Conservation (phyloP, 1,139 yeast species). For the Geotrichum reessii region DNA sequence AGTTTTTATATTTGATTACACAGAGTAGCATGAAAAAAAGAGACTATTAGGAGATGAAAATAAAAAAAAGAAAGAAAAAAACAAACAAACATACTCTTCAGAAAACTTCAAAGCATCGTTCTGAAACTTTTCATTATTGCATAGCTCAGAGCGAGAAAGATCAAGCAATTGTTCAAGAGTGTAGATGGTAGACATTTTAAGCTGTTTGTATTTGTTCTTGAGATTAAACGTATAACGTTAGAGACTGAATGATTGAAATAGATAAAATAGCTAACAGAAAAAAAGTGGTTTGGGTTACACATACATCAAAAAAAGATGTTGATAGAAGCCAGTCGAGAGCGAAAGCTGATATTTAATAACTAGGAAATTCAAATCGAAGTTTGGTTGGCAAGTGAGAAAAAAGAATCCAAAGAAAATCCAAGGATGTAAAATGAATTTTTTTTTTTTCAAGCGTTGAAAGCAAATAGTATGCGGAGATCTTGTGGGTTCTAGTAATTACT, state of each 20-base stretch:
- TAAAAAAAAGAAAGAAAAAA: background rate
- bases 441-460: background rate
- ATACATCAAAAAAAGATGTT: background rate
- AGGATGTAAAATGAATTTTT: background rate
- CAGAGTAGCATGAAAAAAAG: background rate
- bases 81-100: slow-evolving; percentile 10
- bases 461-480: background rate
- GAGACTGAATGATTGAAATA: background rate
- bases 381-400: background rate
- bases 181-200: slow-evolving; percentile 9
- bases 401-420: background rate
- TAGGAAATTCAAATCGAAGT: background rate
- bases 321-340: background rate
- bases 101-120: slow-evolving; percentile 10
- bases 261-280: background rate
- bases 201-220: background rate
- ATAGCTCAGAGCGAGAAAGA: slow-evolving; percentile 9
- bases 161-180: slow-evolving; percentile 12
- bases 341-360: background rate
- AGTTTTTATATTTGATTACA: background rate
- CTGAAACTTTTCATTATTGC: slow-evolving; percentile 8
- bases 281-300: background rate
- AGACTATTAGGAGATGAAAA: background rate
- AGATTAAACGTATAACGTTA: background rate
- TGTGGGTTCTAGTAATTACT: background rate